These are phyloP conservation scores for Panicum miliaceum DNA, from an alignment of 176 grass and related monocot genomes.

Conservation along the genomic window DNA sequence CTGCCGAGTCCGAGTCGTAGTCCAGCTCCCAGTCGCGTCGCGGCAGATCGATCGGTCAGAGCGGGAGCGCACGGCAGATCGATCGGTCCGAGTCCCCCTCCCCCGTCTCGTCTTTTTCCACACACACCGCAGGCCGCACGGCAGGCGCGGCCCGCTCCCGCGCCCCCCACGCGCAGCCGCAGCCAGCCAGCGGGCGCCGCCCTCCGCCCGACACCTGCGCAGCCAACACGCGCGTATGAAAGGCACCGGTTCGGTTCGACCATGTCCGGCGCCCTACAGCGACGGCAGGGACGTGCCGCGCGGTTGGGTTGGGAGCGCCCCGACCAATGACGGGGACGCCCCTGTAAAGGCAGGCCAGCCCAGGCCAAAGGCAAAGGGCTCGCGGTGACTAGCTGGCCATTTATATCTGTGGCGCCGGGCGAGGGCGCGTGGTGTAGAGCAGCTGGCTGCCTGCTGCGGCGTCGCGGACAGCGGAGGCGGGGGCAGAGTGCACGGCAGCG, in stretches of 20 bases:
- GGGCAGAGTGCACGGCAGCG: background rate
- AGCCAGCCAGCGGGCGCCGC: background rate
- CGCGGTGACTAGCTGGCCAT: background rate
- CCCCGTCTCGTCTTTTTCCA: slow-evolving; percentile 15
- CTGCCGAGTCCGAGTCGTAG: background rate
- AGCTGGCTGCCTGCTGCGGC: background rate
- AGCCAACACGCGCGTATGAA: slow-evolving; percentile 13
- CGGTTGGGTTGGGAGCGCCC: too few relatives aligned
- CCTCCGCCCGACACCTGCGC: slow-evolving; percentile 43
- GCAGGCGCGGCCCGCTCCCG: background rate
- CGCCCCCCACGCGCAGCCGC: background rate
- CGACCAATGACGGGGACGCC: slow-evolving; percentile 37
- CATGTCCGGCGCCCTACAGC: slow-evolving; percentile 16
- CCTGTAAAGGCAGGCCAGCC: background rate
- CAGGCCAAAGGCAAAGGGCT: background rate
- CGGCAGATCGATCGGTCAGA: too few relatives aligned
- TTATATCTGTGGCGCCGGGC: slow-evolving; percentile 18
- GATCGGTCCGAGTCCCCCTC: too few relatives aligned
- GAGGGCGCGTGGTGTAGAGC: background rate
- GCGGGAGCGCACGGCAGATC: too few relatives aligned
- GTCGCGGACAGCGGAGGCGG: background rate
- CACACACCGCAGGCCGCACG: slow-evolving; percentile 1
- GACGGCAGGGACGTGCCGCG: background rate
- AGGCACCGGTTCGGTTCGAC: slow-evolving; percentile 30
- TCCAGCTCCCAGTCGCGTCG: background rate